Percentiles rank a stretch among this genome's conserved stretches.
Evolutionary conservation across 2,329 filamentous ascomycete species (phyloP).

Genomic region (Huntiella savannae): DNA sequence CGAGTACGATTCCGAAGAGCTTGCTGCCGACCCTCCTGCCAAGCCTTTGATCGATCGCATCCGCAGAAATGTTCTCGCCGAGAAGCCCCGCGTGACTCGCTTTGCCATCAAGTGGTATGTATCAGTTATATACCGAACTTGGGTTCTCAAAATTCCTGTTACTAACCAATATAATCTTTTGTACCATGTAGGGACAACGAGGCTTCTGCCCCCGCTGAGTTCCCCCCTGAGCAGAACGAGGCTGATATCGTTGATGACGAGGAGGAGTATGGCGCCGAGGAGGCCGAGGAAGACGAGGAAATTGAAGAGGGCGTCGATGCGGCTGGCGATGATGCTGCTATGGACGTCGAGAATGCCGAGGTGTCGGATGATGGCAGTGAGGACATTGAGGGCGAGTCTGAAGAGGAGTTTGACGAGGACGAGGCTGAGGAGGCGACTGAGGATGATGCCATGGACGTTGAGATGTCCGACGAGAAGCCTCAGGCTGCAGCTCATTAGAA

Average conservation of each 20-base stretch:
- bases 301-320: slow-evolving; percentile 28
- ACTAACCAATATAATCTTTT: not conserved
- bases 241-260: slow-evolving; percentile 76
- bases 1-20: slow-evolving; percentile 84
- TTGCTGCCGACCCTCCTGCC: slow-evolving; percentile 72
- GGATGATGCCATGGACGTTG: slow-evolving; percentile 32
- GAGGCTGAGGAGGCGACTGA: slow-evolving; percentile 20
- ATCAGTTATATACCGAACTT: not conserved
- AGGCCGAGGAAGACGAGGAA: slow-evolving; percentile 54
- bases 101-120: slow-evolving; percentile 96
- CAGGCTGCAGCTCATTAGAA: slow-evolving; percentile 13
- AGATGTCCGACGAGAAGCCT: slow-evolving; percentile 21
- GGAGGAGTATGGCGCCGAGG: slow-evolving; percentile 77
- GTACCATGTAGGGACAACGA: slow-evolving; percentile 71
- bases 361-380: slow-evolving; percentile 57
- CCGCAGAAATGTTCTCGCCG: slow-evolving; percentile 75
- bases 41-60: slow-evolving; percentile 90
- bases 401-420: slow-evolving; percentile 50
- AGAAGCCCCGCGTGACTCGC: slow-evolving; percentile 92
- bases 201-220: slow-evolving; percentile 85
- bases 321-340: slow-evolving; percentile 35
- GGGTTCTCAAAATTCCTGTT: not conserved
- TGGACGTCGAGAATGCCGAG: slow-evolving; percentile 35
- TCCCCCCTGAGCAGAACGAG: slow-evolving; percentile 91
- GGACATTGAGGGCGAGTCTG: slow-evolving; percentile 60